These are phyloP conservation scores for Alternaria ethzedia DNA, from an alignment of 2,329 filamentous ascomycete species.

Conservation along the genomic window DNA sequence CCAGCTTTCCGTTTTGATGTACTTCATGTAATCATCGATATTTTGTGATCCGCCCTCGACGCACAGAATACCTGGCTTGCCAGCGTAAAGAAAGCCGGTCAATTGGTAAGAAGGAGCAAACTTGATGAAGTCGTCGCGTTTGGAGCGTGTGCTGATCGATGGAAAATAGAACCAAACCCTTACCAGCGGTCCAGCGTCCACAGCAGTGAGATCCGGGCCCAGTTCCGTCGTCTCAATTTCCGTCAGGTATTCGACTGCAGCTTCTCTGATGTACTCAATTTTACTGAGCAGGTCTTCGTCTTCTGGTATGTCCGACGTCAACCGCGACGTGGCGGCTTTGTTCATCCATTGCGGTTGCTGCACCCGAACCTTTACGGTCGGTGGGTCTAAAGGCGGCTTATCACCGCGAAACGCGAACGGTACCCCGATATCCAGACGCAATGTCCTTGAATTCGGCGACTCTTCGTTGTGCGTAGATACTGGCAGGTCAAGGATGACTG, in stretches of 20 bases:
- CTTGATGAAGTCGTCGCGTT: conserved; percentile 64
- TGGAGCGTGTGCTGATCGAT: conserved; percentile 65
- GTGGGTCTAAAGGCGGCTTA: conserved; percentile 21
- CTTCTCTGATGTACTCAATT: conserved; percentile 30
- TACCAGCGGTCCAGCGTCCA: conserved; percentile 42
- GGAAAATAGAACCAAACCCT: conserved; percentile 70
- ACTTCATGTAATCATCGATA: conserved; percentile 67
- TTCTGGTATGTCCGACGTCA: conserved; percentile 14
- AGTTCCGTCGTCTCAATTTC: neutral
- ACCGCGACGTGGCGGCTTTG: conserved; percentile 22
- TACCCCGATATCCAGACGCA: conserved; percentile 27
- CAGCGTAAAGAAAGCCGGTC: conserved; percentile 66
- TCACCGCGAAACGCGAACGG: conserved; percentile 22
- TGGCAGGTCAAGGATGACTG: conserved; percentile 17
- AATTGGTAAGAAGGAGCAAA: conserved; percentile 60
- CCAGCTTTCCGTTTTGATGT: conserved; percentile 69
- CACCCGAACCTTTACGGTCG: conserved; percentile 27
- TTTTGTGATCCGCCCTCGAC: conserved; percentile 56
- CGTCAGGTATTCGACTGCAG: conserved; percentile 13
- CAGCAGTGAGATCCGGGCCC: neutral
- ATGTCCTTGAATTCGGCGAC: neutral
- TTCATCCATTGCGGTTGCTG: conserved; percentile 35
- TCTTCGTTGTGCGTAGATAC: conserved; percentile 6
- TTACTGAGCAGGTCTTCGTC: conserved; percentile 28
- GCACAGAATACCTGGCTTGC: conserved; percentile 64